Conservation (phyloP, 495 filamentous ascomycete species). For the Pseudevernia furfuracea region DNA sequence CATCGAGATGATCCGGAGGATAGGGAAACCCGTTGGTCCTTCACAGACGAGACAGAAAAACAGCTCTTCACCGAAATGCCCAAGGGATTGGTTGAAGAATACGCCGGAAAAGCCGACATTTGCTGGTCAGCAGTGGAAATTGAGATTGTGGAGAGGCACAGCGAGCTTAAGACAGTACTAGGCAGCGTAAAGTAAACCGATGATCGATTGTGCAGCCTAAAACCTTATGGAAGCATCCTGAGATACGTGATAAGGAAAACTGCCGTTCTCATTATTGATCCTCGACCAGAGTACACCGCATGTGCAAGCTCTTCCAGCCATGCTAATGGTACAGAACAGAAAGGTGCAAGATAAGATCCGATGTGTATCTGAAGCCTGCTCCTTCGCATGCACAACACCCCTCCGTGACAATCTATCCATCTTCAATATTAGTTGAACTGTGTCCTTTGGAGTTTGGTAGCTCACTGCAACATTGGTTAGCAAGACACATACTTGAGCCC, state of each 20-base stretch:
- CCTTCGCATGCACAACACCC: not conserved
- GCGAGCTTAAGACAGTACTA: not conserved
- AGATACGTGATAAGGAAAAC: not conserved
- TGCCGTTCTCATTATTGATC: conserved; percentile 8
- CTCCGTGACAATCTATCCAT: conserved; percentile 8
- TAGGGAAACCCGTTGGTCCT: too few species aligned
- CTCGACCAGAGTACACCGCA: conserved; percentile 3
- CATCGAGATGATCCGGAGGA: too few species aligned
- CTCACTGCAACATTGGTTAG: conserved; percentile 8
- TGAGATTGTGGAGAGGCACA: not conserved
- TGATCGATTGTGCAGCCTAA: not conserved
- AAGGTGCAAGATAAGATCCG: not conserved
- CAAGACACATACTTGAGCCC: not conserved
- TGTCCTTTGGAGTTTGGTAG: not conserved
- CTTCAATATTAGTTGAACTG: not conserved
- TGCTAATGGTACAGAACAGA: conserved; percentile 5
- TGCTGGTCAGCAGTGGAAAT: not conserved
- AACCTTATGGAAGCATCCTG: not conserved
- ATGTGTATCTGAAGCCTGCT: conserved; percentile 4
- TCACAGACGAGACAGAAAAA: too few species aligned
- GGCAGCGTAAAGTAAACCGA: not conserved
- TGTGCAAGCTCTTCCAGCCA: conserved; percentile 4
- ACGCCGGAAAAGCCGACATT: too few species aligned
- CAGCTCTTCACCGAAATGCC: too few species aligned
- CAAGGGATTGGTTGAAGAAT: too few species aligned